Base-by-base conservation (phyloP, 192 early-diverging fungal genomes). In the Gamsiella multidivaricata region DNA sequence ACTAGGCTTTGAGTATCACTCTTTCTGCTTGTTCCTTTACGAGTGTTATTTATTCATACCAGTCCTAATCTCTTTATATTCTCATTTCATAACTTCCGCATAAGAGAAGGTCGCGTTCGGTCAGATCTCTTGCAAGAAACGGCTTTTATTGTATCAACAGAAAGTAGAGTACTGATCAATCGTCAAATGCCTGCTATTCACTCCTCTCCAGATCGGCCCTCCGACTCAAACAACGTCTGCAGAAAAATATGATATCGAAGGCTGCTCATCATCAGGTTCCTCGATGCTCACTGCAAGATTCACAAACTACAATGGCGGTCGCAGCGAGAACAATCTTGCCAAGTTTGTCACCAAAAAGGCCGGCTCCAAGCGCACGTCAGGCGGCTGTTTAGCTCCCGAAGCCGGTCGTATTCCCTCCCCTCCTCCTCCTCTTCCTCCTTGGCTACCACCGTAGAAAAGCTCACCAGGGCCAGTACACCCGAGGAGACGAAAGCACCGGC, bases 81-180 rank as follows among this genome's bases (percentile, higher is more conserved):
- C 47, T 3, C 33, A 3, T 15, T 52, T 1, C 29, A 36, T 66
- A 84, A 95, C 94, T 33, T 96, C 96, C 15, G 94, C 89, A 33
- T 98, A 94, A 58, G 95, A 95, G 54, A 95, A 97, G 78, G 87
- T 99, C 26, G 95, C 91, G n/a, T n/a, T n/a, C n/a, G n/a, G n/a
- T 20, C 72, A 85, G 68, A 83, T 85, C 50, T 99, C 92, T 82
- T 83, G 88, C 61, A 89, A 87, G n/a, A n/a, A n/a, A n/a, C n/a
- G n/a, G n/a, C n/a, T n/a, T n/a, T n/a, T n/a, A n/a, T n/a, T n/a
- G n/a, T n/a, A n/a, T n/a, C n/a, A n/a, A n/a, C n/a, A 49, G 96
- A 97, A 63, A 71, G 88, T 1, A 87, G 94, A 54, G 90, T 93
- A 78, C 20, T 14, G 17, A 14, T 2, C 41, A 39, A 45, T 12